Evolutionary conservation across 495 filamentous ascomycete genomes (phyloP).

Genomic region (Elaphomyces granulatus): DNA sequence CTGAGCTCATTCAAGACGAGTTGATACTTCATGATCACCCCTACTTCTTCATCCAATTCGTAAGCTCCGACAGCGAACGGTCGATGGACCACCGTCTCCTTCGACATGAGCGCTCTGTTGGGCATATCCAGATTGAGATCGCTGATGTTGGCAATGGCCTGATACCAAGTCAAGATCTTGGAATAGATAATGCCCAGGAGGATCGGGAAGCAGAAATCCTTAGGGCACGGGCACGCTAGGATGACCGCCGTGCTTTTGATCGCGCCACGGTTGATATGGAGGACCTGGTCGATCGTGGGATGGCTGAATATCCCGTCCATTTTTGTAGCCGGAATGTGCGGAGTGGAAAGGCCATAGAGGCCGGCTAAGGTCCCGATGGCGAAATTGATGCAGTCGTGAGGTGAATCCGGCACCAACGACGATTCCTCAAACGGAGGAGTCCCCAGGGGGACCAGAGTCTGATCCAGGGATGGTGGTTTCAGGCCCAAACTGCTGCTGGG

Average conservation of each 20-base stretch:
- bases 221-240: slow-evolving; percentile 4
- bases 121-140: not conserved
- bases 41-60: slow-evolving; percentile 13
- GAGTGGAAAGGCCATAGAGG: slow-evolving; percentile 2
- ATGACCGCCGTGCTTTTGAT: slow-evolving; percentile 12
- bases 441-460: slow-evolving; percentile 1
- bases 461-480: slow-evolving; percentile 3
- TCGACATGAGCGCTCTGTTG: not conserved
- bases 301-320: too few relatives aligned
- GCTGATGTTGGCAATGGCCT: slow-evolving; percentile 1
- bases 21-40: slow-evolving; percentile 11
- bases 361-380: slow-evolving; percentile 2
- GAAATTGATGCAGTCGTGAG: slow-evolving; percentile 5
- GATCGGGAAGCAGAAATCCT: slow-evolving; percentile 4
- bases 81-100: slow-evolving; percentile 12
- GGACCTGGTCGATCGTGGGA: slow-evolving; percentile 15
- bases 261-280: slow-evolving; percentile 9
- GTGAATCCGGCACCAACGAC: slow-evolving; percentile 2
- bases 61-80: slow-evolving; percentile 14
- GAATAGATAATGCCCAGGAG: slow-evolving; percentile 4
- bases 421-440: slow-evolving; percentile 1
- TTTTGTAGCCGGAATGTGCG: slow-evolving; percentile 4
- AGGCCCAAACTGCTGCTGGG: slow-evolving; percentile 5
- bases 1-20: slow-evolving; percentile 13
- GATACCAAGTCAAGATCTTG: slow-evolving; percentile 7